Evolutionary conservation across 2,329 filamentous ascomycete genomes (phyloP).

Genomic region (Fusarium metavorans): DNA sequence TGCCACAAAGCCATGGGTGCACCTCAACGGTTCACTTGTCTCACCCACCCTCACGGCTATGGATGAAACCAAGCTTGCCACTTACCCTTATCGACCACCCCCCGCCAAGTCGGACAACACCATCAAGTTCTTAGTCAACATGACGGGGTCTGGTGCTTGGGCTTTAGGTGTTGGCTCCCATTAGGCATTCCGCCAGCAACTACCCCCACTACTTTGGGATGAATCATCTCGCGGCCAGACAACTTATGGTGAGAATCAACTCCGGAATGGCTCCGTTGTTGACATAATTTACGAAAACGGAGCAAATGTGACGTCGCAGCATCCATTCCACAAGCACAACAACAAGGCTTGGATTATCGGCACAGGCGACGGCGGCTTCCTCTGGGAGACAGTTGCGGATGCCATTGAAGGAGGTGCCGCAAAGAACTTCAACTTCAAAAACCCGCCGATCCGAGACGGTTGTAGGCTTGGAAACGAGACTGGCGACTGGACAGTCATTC

Average conservation of each 20-base stretch:
- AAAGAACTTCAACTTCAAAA: not conserved
- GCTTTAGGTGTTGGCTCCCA: not conserved
- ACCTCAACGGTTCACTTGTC: not conserved
- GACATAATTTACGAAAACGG: constrained; percentile 1
- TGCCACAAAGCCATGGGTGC: not conserved
- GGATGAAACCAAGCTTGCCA: not conserved
- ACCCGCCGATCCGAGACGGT: not conserved
- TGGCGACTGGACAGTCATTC: not conserved
- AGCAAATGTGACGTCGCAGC: not conserved
- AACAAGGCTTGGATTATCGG: constrained; percentile 2
- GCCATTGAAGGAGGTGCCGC: not conserved
- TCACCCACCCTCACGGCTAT: not conserved
- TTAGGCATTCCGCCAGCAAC: not conserved
- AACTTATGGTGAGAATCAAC: not conserved
- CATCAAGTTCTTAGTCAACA: not conserved
- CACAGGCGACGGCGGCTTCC: not conserved
- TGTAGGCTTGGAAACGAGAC: not conserved
- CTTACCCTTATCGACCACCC: not conserved
- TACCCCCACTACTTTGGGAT: not conserved
- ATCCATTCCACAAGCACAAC: constrained; percentile 1
- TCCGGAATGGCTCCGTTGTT: not conserved
- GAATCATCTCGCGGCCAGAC: not conserved
- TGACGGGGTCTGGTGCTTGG: not conserved
- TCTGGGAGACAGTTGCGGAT: not conserved
- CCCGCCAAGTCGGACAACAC: not conserved